phyloP scores from a whole-genome alignment of 805 yeast species.

The Starmerella etchellsii region DNA sequence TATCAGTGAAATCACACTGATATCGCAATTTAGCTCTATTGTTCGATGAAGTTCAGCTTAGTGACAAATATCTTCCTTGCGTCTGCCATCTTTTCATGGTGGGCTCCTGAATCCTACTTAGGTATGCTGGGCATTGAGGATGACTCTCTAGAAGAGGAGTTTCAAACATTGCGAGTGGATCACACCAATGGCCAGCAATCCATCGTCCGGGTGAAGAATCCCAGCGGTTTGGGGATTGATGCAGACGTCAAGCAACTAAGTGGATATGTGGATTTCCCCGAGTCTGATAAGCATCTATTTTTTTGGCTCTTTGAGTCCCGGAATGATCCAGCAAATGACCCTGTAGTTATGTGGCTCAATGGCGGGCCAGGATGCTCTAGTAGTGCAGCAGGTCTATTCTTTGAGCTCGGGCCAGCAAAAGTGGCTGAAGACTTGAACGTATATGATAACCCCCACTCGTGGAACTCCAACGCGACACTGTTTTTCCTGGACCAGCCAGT shows the following conservation, averaged over 20 bases:
- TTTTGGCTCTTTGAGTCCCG: constrained; percentile 89
- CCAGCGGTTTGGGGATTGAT: constrained; percentile 5
- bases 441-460: constrained; percentile 58
- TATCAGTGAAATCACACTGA: too few species aligned
- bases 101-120: too few species aligned
- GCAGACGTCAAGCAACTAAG: constrained; percentile 56
- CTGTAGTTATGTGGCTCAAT: constrained; percentile 78
- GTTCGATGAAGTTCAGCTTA: too few species aligned
- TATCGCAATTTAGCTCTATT: too few species aligned
- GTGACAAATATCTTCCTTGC: too few species aligned
- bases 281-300: constrained; percentile 76
- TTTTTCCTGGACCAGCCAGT: constrained; percentile 90
- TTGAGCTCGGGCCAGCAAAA: constrained; percentile 82
- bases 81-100: too few species aligned
- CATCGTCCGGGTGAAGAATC: too few species aligned
- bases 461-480: constrained; percentile 85
- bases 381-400: constrained; percentile 63
- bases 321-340: constrained; percentile 76
- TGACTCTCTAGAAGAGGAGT: too few species aligned
- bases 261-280: constrained; percentile 59
- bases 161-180: too few species aligned
- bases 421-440: constrained; percentile 40
- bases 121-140: too few species aligned
- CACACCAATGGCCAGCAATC: too few species aligned
- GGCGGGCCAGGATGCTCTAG: constrained; percentile 96